A percentile compares a stretch with the other conserved stretches of the same genome.
Evolutionary conservation across 208 protist genomes (phyloP).

Genomic region (Angomonas ambiguus): DNA sequence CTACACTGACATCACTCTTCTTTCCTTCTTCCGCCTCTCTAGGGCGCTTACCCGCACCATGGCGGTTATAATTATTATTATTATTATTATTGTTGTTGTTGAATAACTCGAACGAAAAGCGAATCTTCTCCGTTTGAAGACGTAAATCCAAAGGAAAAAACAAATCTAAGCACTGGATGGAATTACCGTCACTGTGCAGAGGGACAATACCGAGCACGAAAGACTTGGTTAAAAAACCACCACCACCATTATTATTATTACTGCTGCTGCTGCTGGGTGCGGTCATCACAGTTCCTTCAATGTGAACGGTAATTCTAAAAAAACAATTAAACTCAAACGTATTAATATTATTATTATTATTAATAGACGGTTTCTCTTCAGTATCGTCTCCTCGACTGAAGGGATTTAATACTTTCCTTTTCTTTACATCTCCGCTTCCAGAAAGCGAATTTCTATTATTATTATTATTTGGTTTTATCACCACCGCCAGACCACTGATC

Average conservation of each 20-base stretch:
- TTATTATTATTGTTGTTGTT: not conserved
- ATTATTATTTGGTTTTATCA: conserved; percentile 1
- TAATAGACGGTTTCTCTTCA: not conserved
- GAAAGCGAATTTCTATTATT: not conserved
- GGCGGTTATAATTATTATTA: not conserved
- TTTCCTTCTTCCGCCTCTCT: too few relatives aligned
- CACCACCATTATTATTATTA: too few relatives aligned
- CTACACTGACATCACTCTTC: not conserved
- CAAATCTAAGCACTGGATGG: too few relatives aligned
- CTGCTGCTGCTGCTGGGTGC: not conserved
- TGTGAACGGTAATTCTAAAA: too few relatives aligned
- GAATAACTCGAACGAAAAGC: not conserved
- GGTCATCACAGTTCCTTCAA: too few relatives aligned
- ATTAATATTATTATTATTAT: not conserved
- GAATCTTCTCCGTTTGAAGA: not conserved
- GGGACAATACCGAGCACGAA: too few relatives aligned
- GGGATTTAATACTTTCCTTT: not conserved
- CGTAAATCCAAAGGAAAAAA: not conserved
- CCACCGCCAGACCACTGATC: too few relatives aligned
- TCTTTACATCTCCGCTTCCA: not conserved
- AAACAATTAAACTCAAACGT: too few relatives aligned
- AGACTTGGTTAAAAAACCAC: too few relatives aligned
- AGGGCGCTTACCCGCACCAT: too few relatives aligned
- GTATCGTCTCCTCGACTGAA: not conserved
- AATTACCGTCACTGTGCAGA: too few relatives aligned